Evolutionary conservation across 352 stramenopile species (phyloP).

Genomic region (Phytophthora europaea): DNA sequence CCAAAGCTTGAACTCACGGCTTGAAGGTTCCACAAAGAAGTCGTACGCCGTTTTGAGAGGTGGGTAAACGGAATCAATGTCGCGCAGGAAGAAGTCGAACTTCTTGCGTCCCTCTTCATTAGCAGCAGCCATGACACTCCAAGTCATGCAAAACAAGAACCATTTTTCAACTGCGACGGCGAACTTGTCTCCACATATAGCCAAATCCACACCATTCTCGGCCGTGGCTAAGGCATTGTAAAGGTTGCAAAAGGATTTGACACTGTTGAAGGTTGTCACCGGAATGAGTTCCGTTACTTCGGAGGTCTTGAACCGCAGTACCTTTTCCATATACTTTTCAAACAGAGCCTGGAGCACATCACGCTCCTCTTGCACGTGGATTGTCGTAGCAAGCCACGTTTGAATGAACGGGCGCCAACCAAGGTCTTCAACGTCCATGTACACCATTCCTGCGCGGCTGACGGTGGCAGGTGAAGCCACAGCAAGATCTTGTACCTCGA

Average conservation of each 20-base stretch:
- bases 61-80: slow-evolving; percentile 94
- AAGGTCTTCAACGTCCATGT: slow-evolving; percentile 92
- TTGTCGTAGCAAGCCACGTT: slow-evolving; percentile 78
- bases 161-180: slow-evolving; percentile 77
- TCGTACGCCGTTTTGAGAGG: slow-evolving; percentile 94
- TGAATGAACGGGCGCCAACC: slow-evolving; percentile 84
- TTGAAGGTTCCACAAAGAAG: slow-evolving; percentile 90
- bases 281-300: slow-evolving; percentile 84
- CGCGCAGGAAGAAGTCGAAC: slow-evolving; percentile 89
- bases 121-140: slow-evolving; percentile 86
- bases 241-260: slow-evolving; percentile 88
- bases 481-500: slow-evolving; percentile 95
- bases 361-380: slow-evolving; percentile 68
- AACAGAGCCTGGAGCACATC: slow-evolving; percentile 75
- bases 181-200: slow-evolving; percentile 74
- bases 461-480: slow-evolving; percentile 96
- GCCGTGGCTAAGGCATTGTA: slow-evolving; percentile 81
- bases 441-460: slow-evolving; percentile 94
- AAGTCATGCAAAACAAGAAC: slow-evolving; percentile 90
- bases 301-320: slow-evolving; percentile 70
- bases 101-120: slow-evolving; percentile 89
- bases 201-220: slow-evolving; percentile 81
- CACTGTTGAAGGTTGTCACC: slow-evolving; percentile 84
- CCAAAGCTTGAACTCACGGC: slow-evolving; percentile 87
- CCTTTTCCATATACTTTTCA: slow-evolving; percentile 87